Percentiles rank a stretch among this genome's conserved stretches.
These are phyloP conservation scores for Fagopyrum homotropicum DNA, from an alignment of 148 eudicot species.

Conservation along the genomic window DNA sequence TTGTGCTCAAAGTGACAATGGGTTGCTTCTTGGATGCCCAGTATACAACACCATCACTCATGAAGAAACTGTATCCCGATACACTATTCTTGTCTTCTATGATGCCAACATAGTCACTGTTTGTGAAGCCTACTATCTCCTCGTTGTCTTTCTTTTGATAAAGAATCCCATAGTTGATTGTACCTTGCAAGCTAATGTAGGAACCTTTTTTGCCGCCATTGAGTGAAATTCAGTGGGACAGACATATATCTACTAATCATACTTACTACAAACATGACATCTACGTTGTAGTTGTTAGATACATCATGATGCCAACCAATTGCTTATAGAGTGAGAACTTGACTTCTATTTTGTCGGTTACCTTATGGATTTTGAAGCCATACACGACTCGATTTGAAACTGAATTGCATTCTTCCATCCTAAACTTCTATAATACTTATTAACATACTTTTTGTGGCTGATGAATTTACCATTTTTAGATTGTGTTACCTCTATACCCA, in stretches of 20 bases:
- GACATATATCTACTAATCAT: not conserved
- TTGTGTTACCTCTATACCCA: not conserved
- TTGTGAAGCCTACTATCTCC: not conserved
- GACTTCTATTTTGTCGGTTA: not conserved
- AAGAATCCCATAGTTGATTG: not conserved
- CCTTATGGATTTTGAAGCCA: not conserved
- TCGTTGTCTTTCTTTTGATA: not conserved
- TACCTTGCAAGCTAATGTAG: conserved; percentile 46
- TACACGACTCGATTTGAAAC: not conserved
- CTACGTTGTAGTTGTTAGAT: not conserved
- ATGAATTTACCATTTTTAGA: not conserved
- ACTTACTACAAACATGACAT: not conserved
- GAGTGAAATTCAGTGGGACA: not conserved
- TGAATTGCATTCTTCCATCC: not conserved
- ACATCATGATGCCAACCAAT: not conserved
- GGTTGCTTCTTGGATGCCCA: not conserved
- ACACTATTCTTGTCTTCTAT: not conserved
- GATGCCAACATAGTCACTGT: not conserved
- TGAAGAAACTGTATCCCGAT: not conserved
- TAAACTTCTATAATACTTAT: not conserved
- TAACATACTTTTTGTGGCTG: too few species aligned
- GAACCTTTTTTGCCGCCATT: not conserved
- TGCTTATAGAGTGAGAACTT: not conserved
- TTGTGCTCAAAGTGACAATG: not conserved
- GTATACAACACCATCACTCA: not conserved